Percentiles rank a stretch among this genome's conserved stretches.
phyloP scores from a whole-genome alignment of 2,329 filamentous ascomycete species.

The Cladophialophora carrionii region DNA sequence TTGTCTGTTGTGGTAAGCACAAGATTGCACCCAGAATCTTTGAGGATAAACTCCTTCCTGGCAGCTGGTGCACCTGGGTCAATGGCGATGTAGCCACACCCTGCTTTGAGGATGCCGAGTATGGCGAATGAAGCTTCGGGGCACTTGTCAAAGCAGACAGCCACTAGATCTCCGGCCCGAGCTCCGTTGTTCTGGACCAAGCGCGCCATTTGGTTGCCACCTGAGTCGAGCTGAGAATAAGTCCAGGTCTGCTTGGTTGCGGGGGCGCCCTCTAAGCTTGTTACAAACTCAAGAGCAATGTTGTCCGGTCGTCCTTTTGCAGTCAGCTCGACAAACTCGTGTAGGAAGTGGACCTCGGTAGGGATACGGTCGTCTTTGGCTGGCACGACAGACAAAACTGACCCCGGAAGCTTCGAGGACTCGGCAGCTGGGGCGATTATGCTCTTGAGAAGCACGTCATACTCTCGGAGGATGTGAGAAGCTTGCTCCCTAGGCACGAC shows the following conservation, averaged over 20 bases:
- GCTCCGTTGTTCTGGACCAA: constrained; percentile 59
- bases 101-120: constrained; percentile 78
- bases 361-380: constrained; percentile 62
- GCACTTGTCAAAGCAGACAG: constrained; percentile 81
- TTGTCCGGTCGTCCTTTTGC: constrained; percentile 61
- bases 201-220: constrained; percentile 73
- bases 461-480: constrained; percentile 26
- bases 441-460: constrained; percentile 35
- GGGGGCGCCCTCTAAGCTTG: constrained; percentile 54
- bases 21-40: constrained; percentile 69
- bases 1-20: constrained; percentile 62
- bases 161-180: constrained; percentile 65
- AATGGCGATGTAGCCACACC: constrained; percentile 78
- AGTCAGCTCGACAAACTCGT: constrained; percentile 74
- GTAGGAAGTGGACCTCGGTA: constrained; percentile 65
- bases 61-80: constrained; percentile 73
- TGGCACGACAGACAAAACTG: constrained; percentile 63
- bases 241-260: constrained; percentile 66
- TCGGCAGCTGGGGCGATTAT: constrained; percentile 12
- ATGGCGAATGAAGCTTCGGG: constrained; percentile 83
- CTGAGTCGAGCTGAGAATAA: constrained; percentile 70
- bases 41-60: constrained; percentile 75
- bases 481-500: constrained; percentile 61
- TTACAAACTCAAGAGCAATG: constrained; percentile 75
- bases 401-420: neutral